These are phyloP conservation scores for Astraeus odoratus DNA, from an alignment of 768 basidiomycete species.

Conservation along the genomic window DNA sequence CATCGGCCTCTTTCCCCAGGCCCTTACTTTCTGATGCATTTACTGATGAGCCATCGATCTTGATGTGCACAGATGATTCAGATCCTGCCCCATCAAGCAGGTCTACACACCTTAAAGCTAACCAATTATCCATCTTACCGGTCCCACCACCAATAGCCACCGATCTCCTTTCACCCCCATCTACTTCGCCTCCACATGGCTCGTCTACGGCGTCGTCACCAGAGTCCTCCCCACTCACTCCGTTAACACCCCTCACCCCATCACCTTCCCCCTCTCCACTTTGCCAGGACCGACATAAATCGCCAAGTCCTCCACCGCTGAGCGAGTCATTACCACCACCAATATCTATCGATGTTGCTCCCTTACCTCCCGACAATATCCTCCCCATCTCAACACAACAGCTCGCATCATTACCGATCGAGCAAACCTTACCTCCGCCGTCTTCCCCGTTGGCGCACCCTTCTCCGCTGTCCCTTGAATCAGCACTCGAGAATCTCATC, in stretches of 20 bases:
- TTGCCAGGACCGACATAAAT: conserved; percentile 19
- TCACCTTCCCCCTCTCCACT: conserved; percentile 17
- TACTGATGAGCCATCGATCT: conserved; percentile 4
- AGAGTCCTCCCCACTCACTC: conserved; percentile 13
- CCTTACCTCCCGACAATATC: not conserved
- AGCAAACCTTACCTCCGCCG: conserved; percentile 1
- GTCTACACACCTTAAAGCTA: not conserved
- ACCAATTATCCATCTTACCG: conserved; percentile 5
- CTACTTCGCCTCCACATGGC: not conserved
- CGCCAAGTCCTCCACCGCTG: conserved; percentile 1
- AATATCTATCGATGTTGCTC: conserved; percentile 1
- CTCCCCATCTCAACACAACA: not conserved
- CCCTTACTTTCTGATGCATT: not conserved
- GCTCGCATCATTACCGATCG: not conserved
- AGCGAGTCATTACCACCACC: conserved; percentile 7
- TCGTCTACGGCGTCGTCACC: conserved; percentile 2
- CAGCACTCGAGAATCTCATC: conserved; percentile 21
- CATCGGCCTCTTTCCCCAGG: not conserved
- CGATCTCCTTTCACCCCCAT: not conserved
- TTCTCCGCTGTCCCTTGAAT: conserved; percentile 10
- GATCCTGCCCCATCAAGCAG: not conserved
- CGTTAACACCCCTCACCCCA: conserved; percentile 18
- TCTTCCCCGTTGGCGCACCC: conserved; percentile 2
- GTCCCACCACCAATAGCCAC: not conserved
- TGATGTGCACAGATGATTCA: conserved; percentile 5